Evolutionary conservation across 495 filamentous ascomycete genomes (phyloP).

Genomic region (Tuber indicum): DNA sequence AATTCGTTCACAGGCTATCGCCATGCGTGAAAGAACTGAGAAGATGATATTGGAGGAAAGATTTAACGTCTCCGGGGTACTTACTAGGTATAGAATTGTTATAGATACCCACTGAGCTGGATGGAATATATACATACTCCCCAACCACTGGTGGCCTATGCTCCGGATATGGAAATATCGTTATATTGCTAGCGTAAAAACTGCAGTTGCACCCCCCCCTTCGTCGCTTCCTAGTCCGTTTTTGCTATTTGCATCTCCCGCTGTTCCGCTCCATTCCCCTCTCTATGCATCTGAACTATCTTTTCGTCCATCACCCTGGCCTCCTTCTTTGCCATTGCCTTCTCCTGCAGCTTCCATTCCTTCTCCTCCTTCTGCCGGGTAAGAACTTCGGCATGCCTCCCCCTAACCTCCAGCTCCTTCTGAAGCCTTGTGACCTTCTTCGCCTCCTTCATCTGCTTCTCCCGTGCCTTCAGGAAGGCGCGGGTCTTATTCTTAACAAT

Average conservation of each 20-base stretch:
- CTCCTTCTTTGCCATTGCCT: neutral
- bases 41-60: too few relatives aligned
- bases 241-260: neutral
- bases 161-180: neutral
- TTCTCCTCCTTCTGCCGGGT: neutral
- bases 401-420: neutral
- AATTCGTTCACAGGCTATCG: too few relatives aligned
- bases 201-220: neutral
- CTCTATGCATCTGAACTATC: neutral
- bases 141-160: neutral
- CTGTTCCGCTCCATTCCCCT: neutral
- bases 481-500: neutral
- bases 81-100: too few relatives aligned
- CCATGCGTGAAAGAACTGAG: too few relatives aligned
- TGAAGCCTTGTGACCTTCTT: neutral
- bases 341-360: neutral
- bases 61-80: too few relatives aligned
- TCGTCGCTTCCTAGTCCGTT: neutral
- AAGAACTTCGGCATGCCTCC: neutral
- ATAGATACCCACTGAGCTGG: too few relatives aligned
- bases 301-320: too few relatives aligned
- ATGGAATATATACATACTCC: neutral
- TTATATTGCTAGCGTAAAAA: neutral
- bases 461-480: conserved; percentile 4
- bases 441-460: neutral